Conservation (phyloP, 2,329 filamentous ascomycete species). For the Nectriaceae sp. region DNA sequence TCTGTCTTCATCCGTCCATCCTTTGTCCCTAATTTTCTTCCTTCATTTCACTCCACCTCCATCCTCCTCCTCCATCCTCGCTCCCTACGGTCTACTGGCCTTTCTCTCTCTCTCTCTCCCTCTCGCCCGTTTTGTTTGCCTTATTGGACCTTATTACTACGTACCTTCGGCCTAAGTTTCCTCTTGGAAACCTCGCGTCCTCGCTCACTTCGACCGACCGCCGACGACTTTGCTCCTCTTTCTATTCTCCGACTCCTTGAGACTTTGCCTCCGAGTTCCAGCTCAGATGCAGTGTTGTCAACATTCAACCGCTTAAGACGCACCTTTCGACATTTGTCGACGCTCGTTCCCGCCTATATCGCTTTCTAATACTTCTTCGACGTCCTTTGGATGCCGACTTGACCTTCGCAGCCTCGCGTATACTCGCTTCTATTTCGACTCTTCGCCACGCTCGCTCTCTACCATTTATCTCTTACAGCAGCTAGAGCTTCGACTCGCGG, state of each 20-base stretch:
- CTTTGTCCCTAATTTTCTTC: constrained; percentile 5
- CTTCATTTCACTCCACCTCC: constrained; percentile 29
- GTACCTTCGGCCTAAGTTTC: constrained; percentile 29
- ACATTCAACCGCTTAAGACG: constrained; percentile 30
- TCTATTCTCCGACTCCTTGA: constrained; percentile 27
- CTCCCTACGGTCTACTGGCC: constrained; percentile 33
- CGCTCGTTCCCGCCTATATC: constrained; percentile 34
- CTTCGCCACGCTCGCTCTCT: constrained; percentile 30
- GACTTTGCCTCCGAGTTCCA: constrained; percentile 28
- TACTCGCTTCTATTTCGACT: constrained; percentile 31
- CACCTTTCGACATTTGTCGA: constrained; percentile 30
- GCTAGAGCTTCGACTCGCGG: constrained; percentile 18
- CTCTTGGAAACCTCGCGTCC: constrained; percentile 17
- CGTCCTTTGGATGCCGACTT: constrained; percentile 16
- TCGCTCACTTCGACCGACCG: constrained; percentile 5
- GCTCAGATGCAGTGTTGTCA: constrained; percentile 32
- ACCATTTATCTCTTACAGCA: constrained; percentile 20
- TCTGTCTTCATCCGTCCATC: constrained; percentile 2
- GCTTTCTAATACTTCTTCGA: constrained; percentile 35
- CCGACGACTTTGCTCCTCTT: constrained; percentile 16
- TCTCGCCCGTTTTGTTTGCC: constrained; percentile 37
- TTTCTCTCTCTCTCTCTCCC: constrained; percentile 33
- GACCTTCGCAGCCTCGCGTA: constrained; percentile 19
- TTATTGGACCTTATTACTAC: constrained; percentile 27
- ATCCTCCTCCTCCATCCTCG: constrained; percentile 26